Base-by-base conservation (phyloP, 2,329 filamentous ascomycete species). In the Hypoxylon sp. region DNA sequence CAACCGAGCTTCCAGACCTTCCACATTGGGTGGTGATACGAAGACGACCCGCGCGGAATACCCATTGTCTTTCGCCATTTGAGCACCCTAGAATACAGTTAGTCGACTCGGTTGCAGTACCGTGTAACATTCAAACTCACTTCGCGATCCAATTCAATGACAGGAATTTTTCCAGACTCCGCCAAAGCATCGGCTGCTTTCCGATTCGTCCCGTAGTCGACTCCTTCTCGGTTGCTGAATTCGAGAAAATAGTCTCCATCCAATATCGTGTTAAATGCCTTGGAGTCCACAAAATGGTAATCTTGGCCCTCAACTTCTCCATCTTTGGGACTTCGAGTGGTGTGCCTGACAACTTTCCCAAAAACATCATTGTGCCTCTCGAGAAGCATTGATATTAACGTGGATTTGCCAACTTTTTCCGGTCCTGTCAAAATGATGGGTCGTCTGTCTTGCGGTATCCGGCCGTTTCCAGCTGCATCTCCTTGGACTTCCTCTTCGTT, bases 361-460 rank as follows among this genome's bases (percentile, higher is more conserved):
- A 95, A 93, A 18, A 87, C 87, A 53, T 87, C 85, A 5, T 86
- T 87, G 74, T 88, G 87, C 58, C 85, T 84, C 26, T 87, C 84
- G 68, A 91, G 80, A 14, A 96, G 83, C 67, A 85, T 84, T 61
- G 84, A 84, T 55, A 90, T 80, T 44, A 94, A 79, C 1, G 85
- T 86, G 14, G 87, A 86, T 75, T 90, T 91, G 45, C 88, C 89
- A 7, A 84, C 81, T 56, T 86, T 86, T 4, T 81, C 82, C 4
- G 89, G 86, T 2, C 90, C 91, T 7, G 88, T 88, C 66, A 96
- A 81, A 66, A 95, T 85, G 65, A 95, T 86, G 4, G 85, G 79
- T 2, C 80, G 80, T 50, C 76, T 79, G 69, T 88, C 82, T 20
- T 80, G 76, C 2, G 86, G 87, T 59, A 61, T 18, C 57, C 38